phyloP scores from a whole-genome alignment of 164 flowering plant species.

The Litsea cubeba region DNA sequence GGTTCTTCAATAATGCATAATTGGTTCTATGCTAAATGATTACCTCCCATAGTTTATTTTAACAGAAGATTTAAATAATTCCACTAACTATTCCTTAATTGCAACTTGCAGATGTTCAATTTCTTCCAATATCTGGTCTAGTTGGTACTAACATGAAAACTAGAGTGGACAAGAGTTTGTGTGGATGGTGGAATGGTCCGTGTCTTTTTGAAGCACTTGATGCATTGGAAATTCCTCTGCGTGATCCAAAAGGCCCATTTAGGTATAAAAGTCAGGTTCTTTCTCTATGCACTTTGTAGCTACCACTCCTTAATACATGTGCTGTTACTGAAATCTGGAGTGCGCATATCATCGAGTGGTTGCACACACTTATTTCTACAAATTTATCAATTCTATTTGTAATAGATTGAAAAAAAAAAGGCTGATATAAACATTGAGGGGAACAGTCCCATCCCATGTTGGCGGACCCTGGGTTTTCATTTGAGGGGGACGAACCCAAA shows the following conservation, averaged over 20 bases:
- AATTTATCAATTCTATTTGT: too few relatives aligned
- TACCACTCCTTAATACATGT: too few relatives aligned
- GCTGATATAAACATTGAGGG: too few relatives aligned
- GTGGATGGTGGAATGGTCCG: constrained; percentile 94
- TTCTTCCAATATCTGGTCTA: constrained; percentile 92
- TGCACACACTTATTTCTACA: too few relatives aligned
- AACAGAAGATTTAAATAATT: too few relatives aligned
- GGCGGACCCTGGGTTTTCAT: too few relatives aligned
- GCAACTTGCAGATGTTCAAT: constrained; percentile 63
- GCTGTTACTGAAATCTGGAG: too few relatives aligned
- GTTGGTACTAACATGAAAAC: constrained; percentile 74
- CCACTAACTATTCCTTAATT: not conserved
- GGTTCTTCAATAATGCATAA: not conserved
- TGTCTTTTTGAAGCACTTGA: constrained; percentile 95
- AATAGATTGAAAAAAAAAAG: too few relatives aligned
- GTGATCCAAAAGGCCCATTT: constrained; percentile 90
- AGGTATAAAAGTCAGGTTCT: constrained; percentile 38
- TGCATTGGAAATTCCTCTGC: constrained; percentile 66
- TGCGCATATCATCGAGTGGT: too few relatives aligned
- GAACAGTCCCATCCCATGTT: too few relatives aligned
- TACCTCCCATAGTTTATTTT: not conserved
- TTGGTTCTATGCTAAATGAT: not conserved
- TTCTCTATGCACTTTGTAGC: not conserved
- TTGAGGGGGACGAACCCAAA: too few relatives aligned
- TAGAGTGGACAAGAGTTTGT: constrained; percentile 58